Percentiles rank a stretch among this genome's conserved stretches.
Conservation (phyloP, 225 moss, liverwort and hornwort genomes). For the Marchantia polymorpha region DNA sequence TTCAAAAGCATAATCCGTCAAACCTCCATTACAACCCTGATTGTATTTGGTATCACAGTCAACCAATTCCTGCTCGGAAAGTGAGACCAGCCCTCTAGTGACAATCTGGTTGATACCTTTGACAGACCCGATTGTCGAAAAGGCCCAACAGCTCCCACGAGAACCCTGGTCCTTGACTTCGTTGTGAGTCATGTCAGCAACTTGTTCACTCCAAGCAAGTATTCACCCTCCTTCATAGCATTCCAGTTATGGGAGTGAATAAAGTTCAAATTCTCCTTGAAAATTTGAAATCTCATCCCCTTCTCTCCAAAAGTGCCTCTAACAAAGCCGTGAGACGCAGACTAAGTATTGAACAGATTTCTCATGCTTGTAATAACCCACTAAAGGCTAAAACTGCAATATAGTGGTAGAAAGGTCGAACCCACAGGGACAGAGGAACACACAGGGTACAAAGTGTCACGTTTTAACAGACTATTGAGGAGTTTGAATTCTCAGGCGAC, state of each 20-base stretch:
- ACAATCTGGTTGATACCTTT: conserved; percentile 76
- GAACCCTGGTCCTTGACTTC: conserved; percentile 87
- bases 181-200: conserved; percentile 61
- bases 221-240: conserved; percentile 31
- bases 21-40: conserved; percentile 73
- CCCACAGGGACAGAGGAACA: too few relatives aligned
- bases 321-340: conserved; percentile 48
- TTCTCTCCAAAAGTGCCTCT: conserved; percentile 53
- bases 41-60: conserved; percentile 70
- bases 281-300: conserved; percentile 66
- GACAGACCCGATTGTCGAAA: conserved; percentile 68
- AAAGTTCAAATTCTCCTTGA: conserved; percentile 68
- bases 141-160: conserved; percentile 89
- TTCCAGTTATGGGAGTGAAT: conserved; percentile 62
- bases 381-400: too few relatives aligned
- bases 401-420: too few relatives aligned
- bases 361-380: too few relatives aligned
- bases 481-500: too few relatives aligned
- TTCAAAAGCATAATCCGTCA: conserved; percentile 80
- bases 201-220: conserved; percentile 72
- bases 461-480: too few relatives aligned
- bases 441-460: too few relatives aligned
- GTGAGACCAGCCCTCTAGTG: conserved; percentile 54
- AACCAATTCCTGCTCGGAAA: conserved; percentile 83
- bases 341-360: conserved; percentile 59